Base-by-base conservation (phyloP, 331 rosid species). In the Acacia pycnantha region DNA sequence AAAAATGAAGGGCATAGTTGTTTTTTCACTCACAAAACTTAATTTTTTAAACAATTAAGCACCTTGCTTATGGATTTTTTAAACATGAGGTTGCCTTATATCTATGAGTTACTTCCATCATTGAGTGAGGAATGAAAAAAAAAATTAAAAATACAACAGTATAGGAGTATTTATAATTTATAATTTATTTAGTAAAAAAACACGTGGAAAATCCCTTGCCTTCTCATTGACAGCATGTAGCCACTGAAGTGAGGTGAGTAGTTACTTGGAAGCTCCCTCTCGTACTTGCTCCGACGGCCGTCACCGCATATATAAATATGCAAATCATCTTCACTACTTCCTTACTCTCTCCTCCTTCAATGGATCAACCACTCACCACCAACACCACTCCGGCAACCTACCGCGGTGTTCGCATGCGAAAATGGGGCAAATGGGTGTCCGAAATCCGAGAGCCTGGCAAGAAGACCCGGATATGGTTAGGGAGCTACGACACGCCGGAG, bases 391-490 rank as follows among this genome's bases (percentile, higher is more conserved):
- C 26, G 47, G 29, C 24, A 16, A 26, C 35, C 47, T 82, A 68
- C 13, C 43, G 50, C 0, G 85, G 85, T 24, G 81, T 82, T 2
- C 77, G 85, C 16, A 82, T 56, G 81, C 41, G 85, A 54, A 82
- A 82, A 18, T 82, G 85, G 85, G 85, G 85, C 16, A 82, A 82
- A 76, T 82, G 85, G 85, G 85, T 82, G 18, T 82, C 85, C n/a
- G 85, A 82, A 69, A 67, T 82, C 35, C 72, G 85, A 1, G 85
- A 76, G 65, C 81, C 85, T 10, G 73, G 85, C 51, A 76, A 41
- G 54, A 82, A 82, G 15, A 68, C 64, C 13, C 26, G 85, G 16
- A 82, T 82, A 67, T 82, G 85, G 85, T 16, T 82, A 76, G 85
- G 85, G 22, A 82, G 85, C 71, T 76, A 53, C 7, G 85, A 76